Evolutionary conservation across 768 basidiomycete species (phyloP), one percentile per base, ranked within the genome.

Genomic region (Lentinus tigrinus): DNA sequence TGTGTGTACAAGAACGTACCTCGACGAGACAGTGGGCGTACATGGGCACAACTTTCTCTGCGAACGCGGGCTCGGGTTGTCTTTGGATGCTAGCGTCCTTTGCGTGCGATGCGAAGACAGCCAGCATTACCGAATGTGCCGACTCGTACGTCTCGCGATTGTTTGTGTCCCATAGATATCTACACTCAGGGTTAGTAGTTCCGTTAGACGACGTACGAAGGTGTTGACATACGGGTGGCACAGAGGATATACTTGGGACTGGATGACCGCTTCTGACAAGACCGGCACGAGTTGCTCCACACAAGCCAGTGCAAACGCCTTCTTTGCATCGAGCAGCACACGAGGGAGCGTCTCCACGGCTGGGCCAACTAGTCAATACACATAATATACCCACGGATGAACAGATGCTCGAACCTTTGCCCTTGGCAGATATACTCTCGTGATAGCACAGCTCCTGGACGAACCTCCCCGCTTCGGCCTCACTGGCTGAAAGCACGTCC

Each of bases 121-220:
- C 80, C 14, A 95, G 75, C 36, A 95, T 73, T 26, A 91, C 89
- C 9, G 93, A 94, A 69, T 95, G 93, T 1, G 92, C 85, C 0
- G 91, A 88, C 69, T 95, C 93, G 64, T 85, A 95, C n/a, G 84
- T 84, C 62, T 93, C 89, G 34, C 88, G 84, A 62, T 90, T 77
- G 14, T 54, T 56, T 1, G 84, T 63, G 56, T 85, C 79, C 52
- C 75, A 78, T 27, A 93, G 76, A 67, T 88, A 81, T 17, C 91
- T 92, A 63, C 40, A 14, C 28, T 19, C 16, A 14, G n/a, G 11
- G 28, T 24, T 40, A 19, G 50, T 43, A 39, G 47, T n/a, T n/a
- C n/a, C n/a, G n/a, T 36, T 52, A 27, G 19, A 24, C 37, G 28
- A 36, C 34, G 43, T 21, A 3, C 6, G 9, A 26, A 31, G 8